Conservation (phyloP, 768 basidiomycete species). For the Boletus insuetus region DNA sequence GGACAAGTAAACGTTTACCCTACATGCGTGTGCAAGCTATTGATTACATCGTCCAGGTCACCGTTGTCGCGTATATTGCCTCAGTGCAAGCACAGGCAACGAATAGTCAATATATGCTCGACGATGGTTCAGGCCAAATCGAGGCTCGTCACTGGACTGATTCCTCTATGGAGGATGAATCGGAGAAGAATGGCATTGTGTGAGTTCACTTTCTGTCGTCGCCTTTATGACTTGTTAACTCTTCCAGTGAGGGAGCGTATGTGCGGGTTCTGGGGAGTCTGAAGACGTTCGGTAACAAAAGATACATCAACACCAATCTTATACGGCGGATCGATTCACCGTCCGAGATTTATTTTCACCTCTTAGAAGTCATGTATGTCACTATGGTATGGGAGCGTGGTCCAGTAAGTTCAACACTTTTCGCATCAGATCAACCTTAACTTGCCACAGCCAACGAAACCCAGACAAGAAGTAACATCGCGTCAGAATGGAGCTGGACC, state of each 20-base stretch:
- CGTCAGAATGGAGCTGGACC: slow-evolving; percentile 11
- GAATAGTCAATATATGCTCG: slow-evolving; percentile 74
- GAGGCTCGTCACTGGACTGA: slow-evolving; percentile 86
- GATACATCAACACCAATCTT: slow-evolving; percentile 76
- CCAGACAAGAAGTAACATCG: slow-evolving; percentile 23
- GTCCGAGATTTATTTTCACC: slow-evolving; percentile 81
- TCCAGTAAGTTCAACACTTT: slow-evolving; percentile 42
- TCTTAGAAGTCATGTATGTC: slow-evolving; percentile 70
- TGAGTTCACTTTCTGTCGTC: slow-evolving; percentile 25
- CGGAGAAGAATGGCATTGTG: slow-evolving; percentile 47
- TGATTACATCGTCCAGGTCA: slow-evolving; percentile 45
- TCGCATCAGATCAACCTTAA: not conserved
- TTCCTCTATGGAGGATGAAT: slow-evolving; percentile 53
- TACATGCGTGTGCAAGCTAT: not conserved
- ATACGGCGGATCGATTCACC: slow-evolving; percentile 67
- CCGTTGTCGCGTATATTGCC: slow-evolving; percentile 71
- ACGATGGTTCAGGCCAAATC: slow-evolving; percentile 81
- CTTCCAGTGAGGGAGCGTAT: slow-evolving; percentile 65
- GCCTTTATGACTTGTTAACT: not conserved
- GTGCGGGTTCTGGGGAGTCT: slow-evolving; percentile 80
- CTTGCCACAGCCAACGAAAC: slow-evolving; percentile 31
- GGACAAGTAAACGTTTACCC: slow-evolving; percentile 57
- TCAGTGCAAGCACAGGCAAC: slow-evolving; percentile 71
- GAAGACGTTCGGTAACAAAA: slow-evolving; percentile 78
- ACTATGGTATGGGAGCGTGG: slow-evolving; percentile 67